Evolutionary conservation across 768 basidiomycete species (phyloP).

Genomic region (Hygrocybe punicea): DNA sequence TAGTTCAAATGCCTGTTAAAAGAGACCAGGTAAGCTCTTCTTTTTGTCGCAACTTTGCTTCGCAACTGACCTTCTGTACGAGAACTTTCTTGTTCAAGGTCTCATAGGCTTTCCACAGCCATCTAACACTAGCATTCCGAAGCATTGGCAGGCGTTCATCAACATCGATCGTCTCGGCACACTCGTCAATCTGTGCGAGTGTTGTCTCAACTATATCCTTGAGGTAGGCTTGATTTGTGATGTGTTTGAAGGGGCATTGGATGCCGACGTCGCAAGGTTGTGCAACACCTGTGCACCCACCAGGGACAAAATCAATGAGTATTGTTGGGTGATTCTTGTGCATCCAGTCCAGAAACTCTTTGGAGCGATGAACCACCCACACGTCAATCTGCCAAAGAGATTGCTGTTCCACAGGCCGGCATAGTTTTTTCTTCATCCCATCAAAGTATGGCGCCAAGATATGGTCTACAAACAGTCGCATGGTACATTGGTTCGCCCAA

Average conservation of each 20-base stretch:
- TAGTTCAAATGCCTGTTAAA: too few species aligned
- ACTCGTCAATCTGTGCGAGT: too few species aligned
- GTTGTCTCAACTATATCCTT: too few species aligned
- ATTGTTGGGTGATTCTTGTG: conserved; percentile 24
- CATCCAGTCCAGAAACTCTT: conserved; percentile 30
- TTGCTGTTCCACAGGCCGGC: conserved; percentile 19
- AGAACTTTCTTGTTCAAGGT: too few species aligned
- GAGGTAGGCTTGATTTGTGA: too few species aligned
- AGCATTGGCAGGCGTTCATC: too few species aligned
- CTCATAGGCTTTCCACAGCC: too few species aligned
- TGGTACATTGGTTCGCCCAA: conserved; percentile 20
- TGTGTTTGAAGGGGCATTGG: background rate
- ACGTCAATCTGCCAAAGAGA: conserved; percentile 20
- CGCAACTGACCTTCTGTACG: too few species aligned
- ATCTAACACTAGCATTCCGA: too few species aligned
- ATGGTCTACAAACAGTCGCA: conserved; percentile 27
- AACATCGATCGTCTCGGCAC: too few species aligned
- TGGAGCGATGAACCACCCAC: conserved; percentile 35
- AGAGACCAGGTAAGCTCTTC: too few species aligned
- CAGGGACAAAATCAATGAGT: conserved; percentile 26
- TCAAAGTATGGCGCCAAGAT: conserved; percentile 33
- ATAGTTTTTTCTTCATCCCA: conserved; percentile 10
- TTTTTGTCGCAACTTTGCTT: too few species aligned
- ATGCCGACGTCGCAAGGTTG: conserved; percentile 23
- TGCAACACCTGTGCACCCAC: conserved; percentile 22